Evolutionary conservation across 2,329 filamentous ascomycete genomes (phyloP), one percentile per base, ranked within the genome.

Genomic region (Aspergillus aculeatus): DNA sequence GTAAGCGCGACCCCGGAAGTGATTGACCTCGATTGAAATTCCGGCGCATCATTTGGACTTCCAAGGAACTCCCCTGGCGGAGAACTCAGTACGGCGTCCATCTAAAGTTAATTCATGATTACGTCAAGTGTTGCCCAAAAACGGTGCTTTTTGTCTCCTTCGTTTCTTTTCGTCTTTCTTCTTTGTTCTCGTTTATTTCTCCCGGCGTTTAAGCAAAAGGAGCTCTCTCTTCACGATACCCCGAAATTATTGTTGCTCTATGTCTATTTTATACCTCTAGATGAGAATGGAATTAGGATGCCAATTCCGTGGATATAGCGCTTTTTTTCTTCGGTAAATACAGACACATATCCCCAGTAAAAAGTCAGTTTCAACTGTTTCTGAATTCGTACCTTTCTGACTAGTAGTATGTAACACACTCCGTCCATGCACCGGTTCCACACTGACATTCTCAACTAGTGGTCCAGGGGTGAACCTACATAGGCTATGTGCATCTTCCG

Each of bases 201-300:
- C 4, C n/a, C 5, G 24, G 61, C 56, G 47, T 55, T 57, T 5
- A 19, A n/a, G 38, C 16, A 12, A 9, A 44, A 7, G 4, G 16
- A 49, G 7, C 48, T 56, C 44, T 32, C 58, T 41, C 14, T 59
- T 24, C 49, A 53, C 52, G 52, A 61, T 61, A 61, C 61, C 59
- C 26, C 54, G 26, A 24, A 47, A 47, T 50, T 3, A 44, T 19
- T 24, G 14, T 50, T 26, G 4, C 48, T 50, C 29, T 7, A 12
- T 29, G 24, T 19, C 4, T 29, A 4, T n/a, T 50, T 50, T 50
- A 3, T 50, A 44, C 19, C 9, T 44, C 38, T 19, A 3, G 5
- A 44, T 16, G 38, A n/a, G 16, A 44, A 19, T 44, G 38, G 38
- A 44, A 14, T 44, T 19, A n/a, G 38, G 5, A n/a, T 44, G 14